phyloP scores from a whole-genome alignment of 768 basidiomycete genomes.

The Baorangia bicolor region DNA sequence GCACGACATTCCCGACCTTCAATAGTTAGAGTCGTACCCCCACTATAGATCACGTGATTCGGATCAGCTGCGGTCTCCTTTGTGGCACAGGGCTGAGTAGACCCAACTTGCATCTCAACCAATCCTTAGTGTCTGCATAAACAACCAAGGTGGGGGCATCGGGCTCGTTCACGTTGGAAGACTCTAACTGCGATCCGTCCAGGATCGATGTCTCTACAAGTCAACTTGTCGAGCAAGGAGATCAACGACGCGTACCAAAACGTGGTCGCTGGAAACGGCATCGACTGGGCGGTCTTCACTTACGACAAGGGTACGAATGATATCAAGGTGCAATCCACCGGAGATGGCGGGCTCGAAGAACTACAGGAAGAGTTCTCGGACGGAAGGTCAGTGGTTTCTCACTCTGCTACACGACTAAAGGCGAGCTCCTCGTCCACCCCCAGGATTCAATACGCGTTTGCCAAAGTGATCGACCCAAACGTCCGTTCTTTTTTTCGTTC shows the following conservation, averaged over 20 bases:
- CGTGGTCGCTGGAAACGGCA: conserved; percentile 61
- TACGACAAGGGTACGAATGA: conserved; percentile 83
- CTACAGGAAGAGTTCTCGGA: conserved; percentile 94
- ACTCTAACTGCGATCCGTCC: neutral
- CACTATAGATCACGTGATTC: conserved; percentile 20
- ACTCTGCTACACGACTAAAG: neutral
- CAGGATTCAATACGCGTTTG: conserved; percentile 95
- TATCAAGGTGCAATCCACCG: conserved; percentile 82
- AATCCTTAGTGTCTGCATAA: neutral
- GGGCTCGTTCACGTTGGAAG: neutral
- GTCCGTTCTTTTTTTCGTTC: conserved; percentile 41
- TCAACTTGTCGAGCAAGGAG: conserved; percentile 74
- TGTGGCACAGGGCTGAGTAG: neutral
- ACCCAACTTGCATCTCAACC: neutral
- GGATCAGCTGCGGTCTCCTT: neutral
- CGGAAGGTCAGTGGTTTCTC: conserved; percentile 59
- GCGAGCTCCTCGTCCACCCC: neutral
- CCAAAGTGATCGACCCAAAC: conserved; percentile 79
- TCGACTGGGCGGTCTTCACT: conserved; percentile 79
- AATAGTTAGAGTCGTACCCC: neutral
- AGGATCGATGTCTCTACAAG: conserved; percentile 67
- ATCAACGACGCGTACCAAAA: conserved; percentile 73
- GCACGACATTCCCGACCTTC: conserved; percentile 46
- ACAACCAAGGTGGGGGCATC: neutral
- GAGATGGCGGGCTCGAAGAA: conserved; percentile 87